Conservation (phyloP, 2,329 filamentous ascomycete genomes). For the Neurospora sp. region DNA sequence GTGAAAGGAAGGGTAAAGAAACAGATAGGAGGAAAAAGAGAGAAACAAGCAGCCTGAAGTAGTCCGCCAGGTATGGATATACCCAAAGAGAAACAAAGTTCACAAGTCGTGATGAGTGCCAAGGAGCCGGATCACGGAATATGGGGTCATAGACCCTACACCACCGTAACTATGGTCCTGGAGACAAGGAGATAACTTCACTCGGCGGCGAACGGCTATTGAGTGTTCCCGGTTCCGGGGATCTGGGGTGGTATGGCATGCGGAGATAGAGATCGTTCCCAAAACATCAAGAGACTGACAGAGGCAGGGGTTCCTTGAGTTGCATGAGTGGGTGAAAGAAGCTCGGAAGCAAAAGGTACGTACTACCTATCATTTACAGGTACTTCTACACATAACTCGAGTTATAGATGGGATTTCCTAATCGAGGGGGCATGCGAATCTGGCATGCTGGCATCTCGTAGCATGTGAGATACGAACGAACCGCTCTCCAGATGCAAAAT, state of each 20-base stretch:
- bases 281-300: background rate
- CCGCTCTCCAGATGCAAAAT: background rate
- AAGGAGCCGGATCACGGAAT: background rate
- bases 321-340: background rate
- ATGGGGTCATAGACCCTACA: background rate
- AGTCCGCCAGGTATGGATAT: constrained; percentile 18
- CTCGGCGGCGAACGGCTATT: constrained; percentile 15
- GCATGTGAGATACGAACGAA: background rate
- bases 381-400: background rate
- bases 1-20: constrained; percentile 4
- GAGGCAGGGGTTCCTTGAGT: background rate
- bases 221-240: constrained; percentile 19
- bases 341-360: background rate
- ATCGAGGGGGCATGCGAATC: background rate
- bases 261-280: background rate
- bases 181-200: constrained; percentile 11
- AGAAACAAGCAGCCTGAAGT: constrained; percentile 4
- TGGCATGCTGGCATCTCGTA: background rate
- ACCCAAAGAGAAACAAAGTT: background rate
- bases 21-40: constrained; percentile 5
- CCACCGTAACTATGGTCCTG: background rate
- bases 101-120: background rate
- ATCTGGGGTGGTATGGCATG: constrained; percentile 5
- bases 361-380: background rate
- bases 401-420: background rate